Percentiles rank a stretch among this genome's conserved stretches.
Conservation (phyloP, 164 flowering plant genomes). For the Malania oleifera region DNA sequence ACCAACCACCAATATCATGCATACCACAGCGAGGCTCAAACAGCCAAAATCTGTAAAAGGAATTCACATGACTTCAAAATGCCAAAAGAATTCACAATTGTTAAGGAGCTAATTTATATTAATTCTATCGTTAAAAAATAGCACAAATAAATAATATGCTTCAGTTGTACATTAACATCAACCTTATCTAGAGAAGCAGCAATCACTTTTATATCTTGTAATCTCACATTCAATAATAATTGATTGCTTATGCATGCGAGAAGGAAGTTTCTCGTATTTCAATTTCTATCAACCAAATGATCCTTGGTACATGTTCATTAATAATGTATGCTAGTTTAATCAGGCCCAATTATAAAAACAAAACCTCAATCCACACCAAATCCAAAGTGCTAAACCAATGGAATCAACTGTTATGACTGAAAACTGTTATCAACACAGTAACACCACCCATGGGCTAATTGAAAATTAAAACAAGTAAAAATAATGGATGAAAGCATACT, state of each 20-base stretch:
- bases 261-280: too few species aligned
- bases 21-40: constrained; percentile 88
- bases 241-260: too few species aligned
- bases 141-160: neutral
- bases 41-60: constrained; percentile 73
- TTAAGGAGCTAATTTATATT: too few species aligned
- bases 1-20: constrained; percentile 98
- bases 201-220: too few species aligned
- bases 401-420: too few species aligned
- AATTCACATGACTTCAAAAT: constrained; percentile 8
- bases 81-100: too few species aligned
- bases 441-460: neutral
- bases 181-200: too few species aligned
- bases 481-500: neutral
- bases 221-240: too few species aligned
- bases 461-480: neutral
- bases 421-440: too few species aligned
- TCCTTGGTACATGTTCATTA: neutral
- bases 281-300: neutral
- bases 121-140: too few species aligned
- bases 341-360: too few species aligned
- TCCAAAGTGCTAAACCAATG: neutral
- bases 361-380: neutral
- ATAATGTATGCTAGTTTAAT: too few species aligned
- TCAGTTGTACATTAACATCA: neutral